Evolutionary conservation across 129 eudicot genomes (phyloP).

Genomic region (Artemisia annua): DNA sequence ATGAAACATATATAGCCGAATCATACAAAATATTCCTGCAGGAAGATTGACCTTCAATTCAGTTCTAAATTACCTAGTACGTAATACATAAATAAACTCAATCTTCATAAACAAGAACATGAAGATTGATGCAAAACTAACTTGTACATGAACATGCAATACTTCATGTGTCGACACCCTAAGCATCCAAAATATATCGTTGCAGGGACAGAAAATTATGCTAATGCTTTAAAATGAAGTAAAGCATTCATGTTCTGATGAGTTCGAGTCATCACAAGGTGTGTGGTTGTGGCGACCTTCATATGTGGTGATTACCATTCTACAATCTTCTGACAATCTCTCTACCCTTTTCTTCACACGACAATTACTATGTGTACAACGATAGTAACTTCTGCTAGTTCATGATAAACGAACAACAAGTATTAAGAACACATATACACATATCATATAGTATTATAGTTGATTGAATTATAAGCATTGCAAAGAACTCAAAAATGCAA

Average conservation of each 20-base stretch:
- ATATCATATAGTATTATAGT: not conserved
- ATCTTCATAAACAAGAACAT: constrained; percentile 28
- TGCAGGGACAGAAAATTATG: constrained; percentile 11
- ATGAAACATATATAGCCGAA: constrained; percentile 26
- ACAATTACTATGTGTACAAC: constrained; percentile 71
- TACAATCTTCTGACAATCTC: constrained; percentile 68
- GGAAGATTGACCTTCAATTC: constrained; percentile 11
- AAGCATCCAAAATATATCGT: constrained; percentile 5
- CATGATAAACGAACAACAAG: constrained; percentile 15
- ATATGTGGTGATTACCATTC: constrained; percentile 84
- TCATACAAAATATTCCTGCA: constrained; percentile 21
- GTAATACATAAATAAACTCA: constrained; percentile 19
- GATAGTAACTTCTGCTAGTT: constrained; percentile 68
- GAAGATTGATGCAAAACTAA: constrained; percentile 31
- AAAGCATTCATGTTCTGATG: constrained; percentile 66
- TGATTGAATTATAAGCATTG: not conserved
- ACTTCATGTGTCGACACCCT: constrained; percentile 2
- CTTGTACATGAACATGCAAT: constrained; percentile 21
- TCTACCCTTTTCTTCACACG: constrained; percentile 88
- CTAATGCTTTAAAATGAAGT: constrained; percentile 49
- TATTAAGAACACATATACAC: constrained; percentile 2
- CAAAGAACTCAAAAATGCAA: not conserved
- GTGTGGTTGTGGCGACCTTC: constrained; percentile 86
- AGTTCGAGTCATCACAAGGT: constrained; percentile 71
- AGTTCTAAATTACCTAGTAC: constrained; percentile 23